Evolutionary conservation across 305 asterid species (phyloP), one percentile per base, ranked within the genome.

Genomic region (Solanum hybrid): DNA sequence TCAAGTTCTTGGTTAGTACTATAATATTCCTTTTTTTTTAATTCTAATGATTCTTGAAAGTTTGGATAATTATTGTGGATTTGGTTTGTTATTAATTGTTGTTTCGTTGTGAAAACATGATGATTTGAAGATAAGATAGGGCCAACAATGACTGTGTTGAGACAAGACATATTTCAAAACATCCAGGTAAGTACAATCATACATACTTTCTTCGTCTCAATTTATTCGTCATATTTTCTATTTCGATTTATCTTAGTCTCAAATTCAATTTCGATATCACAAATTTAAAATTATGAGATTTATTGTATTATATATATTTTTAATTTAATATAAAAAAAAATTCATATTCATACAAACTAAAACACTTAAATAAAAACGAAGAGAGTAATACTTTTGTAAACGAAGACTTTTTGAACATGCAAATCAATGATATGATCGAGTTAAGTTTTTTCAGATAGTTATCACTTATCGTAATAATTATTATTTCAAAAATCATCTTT

Each of bases 81-180:
- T 87, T 73, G 38, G n/a, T 51, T 41, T 70, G 13, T 36, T 14
- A 20, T 2, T 24, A 24, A 72, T 36, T 73, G 81, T 73, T 33
- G 87, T 75, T 34, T 91, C 81, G 45, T 61, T 24, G 61, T 41
- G 32, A 15, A 72, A 2, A 13, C 5, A 89, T 90, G 12, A 88
- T 45, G 22, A 5, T 87, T 87, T 94, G 94, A 94, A 97, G 99
- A 97, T 96, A 96, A 97, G 99, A 96, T 97, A 80, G 99, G 99
- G 90, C 99, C 99, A 86, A 95, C 98, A 89, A 96, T 96, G 99
- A 93, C 96, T 38, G 99, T 96, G 26, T 34, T 96, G 90, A 94
- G 98, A 93, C 98, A 94, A 89, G 98, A 96, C 93, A 93, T 96
- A 57, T 92, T 93, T 92, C 96, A 94, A 31, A 97, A 97, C 86